These are phyloP conservation scores for Wickerhamiella parazyma DNA, from an alignment of 805 yeast species.

Conservation along the genomic window DNA sequence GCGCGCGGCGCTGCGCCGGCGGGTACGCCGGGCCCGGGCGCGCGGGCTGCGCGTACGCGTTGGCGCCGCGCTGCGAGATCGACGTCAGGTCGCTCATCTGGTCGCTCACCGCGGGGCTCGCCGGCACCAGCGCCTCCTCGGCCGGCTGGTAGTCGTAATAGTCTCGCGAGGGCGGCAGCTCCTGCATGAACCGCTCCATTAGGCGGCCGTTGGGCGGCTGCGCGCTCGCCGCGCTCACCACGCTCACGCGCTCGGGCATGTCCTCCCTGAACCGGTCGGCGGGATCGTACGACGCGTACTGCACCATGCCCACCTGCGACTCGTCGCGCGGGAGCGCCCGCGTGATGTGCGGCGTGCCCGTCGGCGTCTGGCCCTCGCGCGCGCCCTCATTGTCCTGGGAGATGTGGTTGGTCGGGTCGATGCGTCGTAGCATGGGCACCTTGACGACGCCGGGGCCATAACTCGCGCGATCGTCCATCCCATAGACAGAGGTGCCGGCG, in stretches of 20 bases:
- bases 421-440: constrained; percentile 19
- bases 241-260: constrained; percentile 8
- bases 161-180: constrained; percentile 7
- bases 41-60: too few relatives aligned
- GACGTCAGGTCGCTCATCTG: constrained; percentile 3
- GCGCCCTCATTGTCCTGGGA: constrained; percentile 9
- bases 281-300: constrained; percentile 9
- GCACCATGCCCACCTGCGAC: constrained; percentile 7
- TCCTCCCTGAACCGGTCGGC: constrained; percentile 9
- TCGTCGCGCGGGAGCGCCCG: constrained; percentile 6
- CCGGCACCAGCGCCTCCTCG: not conserved
- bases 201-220: not conserved
- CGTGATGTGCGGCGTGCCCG: constrained; percentile 8
- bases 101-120: constrained; percentile 4
- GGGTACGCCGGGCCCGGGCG: not conserved
- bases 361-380: constrained; percentile 8
- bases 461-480: constrained; percentile 13
- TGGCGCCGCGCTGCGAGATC: constrained; percentile 4
- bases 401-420: constrained; percentile 2
- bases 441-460: constrained; percentile 24
- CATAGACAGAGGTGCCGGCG: constrained; percentile 23
- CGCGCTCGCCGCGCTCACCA: not conserved
- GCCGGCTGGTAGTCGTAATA: constrained; percentile 1
- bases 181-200: constrained; percentile 9
- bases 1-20: constrained; percentile 1